Evolutionary conservation across 495 filamentous ascomycete genomes (phyloP), one percentile per base, ranked within the genome.

Genomic region (Trichocladium uniseriatum): DNA sequence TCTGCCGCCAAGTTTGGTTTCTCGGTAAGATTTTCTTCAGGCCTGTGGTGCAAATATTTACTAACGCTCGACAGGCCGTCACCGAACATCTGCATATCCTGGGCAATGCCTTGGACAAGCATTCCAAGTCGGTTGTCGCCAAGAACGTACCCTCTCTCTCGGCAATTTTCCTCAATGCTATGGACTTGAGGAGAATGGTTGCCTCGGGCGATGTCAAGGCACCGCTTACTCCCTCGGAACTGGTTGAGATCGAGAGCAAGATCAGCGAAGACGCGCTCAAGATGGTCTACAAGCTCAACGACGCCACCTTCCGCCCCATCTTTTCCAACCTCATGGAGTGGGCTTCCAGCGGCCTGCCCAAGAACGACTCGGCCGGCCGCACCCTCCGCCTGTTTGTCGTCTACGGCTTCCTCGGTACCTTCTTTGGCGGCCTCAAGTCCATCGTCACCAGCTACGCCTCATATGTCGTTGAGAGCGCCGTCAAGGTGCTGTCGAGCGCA

Each of bases 201-300:
- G 51, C 55, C 8, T 44, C 55, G 2, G 59, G 48, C 20, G 54
- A 60, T n/a, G n/a, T 22, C 35, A 57, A 58, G 57, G 51, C 51
- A 7, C 42, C 44, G 0, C 24, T 53, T 19, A 49, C 18, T 6
- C 18, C 49, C 1, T 24, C 58, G 0, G 53, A 68, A n/a, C 37
- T 62, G 6, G 56, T 60, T 1, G 59, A 66, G 24, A 70, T 87
- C n/a, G 88, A 95, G 63, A 69, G 69, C 27, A 58, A 68, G 3
- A 55, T 87, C 45, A 80, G 86, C 54, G 73, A 82, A 10, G 73
- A 81, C 2, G 81, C 80, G 0, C 79, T 97, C 34, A 84, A 87
- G 63, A 90, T 95, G 81, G 85, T 92, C 43, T 86, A 94, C 69
- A 96, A 96, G 74, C 76, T 97, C 18, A 97, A 95, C 66, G 94